Evolutionary conservation across 768 basidiomycete genomes (phyloP).

Genomic region (Suillus plorans): DNA sequence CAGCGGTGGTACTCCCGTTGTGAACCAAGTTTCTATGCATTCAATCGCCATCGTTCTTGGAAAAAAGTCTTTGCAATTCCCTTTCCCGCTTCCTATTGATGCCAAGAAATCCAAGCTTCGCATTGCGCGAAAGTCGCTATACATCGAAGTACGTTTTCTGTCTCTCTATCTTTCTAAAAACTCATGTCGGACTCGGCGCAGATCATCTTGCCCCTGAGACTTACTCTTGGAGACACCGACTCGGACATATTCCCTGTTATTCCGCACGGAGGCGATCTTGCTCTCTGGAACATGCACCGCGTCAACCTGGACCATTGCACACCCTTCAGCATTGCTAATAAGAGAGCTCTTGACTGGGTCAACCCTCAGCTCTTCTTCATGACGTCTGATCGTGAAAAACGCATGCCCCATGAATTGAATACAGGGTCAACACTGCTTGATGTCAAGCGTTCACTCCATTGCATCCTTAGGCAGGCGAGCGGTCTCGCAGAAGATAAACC

Average conservation of each 20-base stretch:
- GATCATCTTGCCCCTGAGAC: conserved; percentile 22
- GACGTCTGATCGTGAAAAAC: conserved; percentile 33
- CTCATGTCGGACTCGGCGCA: neutral
- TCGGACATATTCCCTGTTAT: conserved; percentile 30
- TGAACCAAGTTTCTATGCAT: conserved; percentile 11
- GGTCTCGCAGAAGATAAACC: conserved; percentile 22
- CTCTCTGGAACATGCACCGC: conserved; percentile 39
- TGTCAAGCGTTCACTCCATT: conserved; percentile 34
- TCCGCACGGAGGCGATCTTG: conserved; percentile 12
- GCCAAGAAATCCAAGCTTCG: conserved; percentile 37
- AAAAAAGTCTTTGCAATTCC: conserved; percentile 25
- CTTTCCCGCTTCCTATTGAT: conserved; percentile 46
- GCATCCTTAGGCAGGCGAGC: conserved; percentile 24
- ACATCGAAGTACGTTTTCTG: conserved; percentile 35
- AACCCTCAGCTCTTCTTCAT: conserved; percentile 29
- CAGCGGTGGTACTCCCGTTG: conserved; percentile 18
- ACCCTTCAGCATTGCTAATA: conserved; percentile 22
- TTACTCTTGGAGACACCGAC: conserved; percentile 14
- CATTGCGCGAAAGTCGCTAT: conserved; percentile 55
- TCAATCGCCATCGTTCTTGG: conserved; percentile 13
- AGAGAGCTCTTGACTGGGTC: conserved; percentile 29
- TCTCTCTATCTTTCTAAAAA: neutral
- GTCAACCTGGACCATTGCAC: conserved; percentile 38
- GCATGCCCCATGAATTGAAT: conserved; percentile 12
- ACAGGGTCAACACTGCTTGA: conserved; percentile 20